Percentiles rank a stretch among this genome's conserved stretches.
These are phyloP conservation scores for Magnaporthales sp. DNA, from an alignment of 2,329 filamentous ascomycete species.

Conservation along the genomic window DNA sequence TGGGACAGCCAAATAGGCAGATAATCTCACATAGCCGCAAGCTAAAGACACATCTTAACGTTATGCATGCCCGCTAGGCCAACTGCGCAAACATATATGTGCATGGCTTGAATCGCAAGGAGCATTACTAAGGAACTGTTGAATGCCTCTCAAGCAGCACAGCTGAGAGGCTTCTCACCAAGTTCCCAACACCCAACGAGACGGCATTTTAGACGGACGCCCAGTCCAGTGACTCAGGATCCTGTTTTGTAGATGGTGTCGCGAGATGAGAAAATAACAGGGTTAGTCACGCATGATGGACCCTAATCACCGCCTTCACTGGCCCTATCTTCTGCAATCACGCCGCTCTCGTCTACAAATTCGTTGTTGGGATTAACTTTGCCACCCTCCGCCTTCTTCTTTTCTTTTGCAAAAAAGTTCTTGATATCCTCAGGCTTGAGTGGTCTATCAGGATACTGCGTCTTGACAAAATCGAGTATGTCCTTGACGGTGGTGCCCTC, in stretches of 20 bases:
- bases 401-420: background rate
- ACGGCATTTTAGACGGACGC: too few species aligned
- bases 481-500: background rate
- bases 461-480: slow-evolving; percentile 1
- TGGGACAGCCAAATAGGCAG: too few species aligned
- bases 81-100: too few species aligned
- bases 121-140: too few species aligned
- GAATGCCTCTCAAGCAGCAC: too few species aligned
- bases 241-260: background rate
- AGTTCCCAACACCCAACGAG: too few species aligned
- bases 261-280: background rate
- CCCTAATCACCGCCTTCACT: background rate
- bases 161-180: too few species aligned
- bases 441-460: background rate
- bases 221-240: too few species aligned
- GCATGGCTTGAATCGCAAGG: too few species aligned
- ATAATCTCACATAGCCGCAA: too few species aligned
- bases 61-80: too few species aligned
- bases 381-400: background rate
- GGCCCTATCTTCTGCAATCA: background rate
- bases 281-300: background rate
- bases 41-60: too few species aligned
- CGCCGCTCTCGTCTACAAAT: background rate
- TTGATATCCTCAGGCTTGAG: background rate
- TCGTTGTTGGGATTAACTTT: background rate